These are phyloP conservation scores for Dysphania ambrosioides DNA, from an alignment of 148 eudicot species.

Conservation along the genomic window DNA sequence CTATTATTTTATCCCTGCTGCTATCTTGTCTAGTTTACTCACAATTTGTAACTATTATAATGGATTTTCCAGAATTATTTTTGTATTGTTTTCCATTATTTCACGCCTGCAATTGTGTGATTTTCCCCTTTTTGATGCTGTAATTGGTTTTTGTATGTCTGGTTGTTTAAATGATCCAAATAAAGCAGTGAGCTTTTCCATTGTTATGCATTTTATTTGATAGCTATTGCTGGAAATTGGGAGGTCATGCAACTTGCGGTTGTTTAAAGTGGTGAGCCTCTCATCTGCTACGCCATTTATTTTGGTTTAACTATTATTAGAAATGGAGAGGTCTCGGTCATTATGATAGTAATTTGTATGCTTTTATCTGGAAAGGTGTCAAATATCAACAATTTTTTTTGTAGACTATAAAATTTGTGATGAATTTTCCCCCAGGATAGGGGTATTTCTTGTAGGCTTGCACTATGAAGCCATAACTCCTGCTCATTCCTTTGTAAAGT, in stretches of 20 bases:
- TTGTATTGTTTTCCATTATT: background rate
- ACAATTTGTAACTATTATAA: background rate
- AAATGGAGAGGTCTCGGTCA: background rate
- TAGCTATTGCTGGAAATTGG: constrained; percentile 1
- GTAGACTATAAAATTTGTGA: background rate
- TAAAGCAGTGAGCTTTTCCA: background rate
- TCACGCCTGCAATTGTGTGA: background rate
- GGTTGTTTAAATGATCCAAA: constrained; percentile 8
- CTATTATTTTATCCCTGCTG: background rate
- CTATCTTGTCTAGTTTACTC: background rate
- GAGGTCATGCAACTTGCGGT: constrained; percentile 10
- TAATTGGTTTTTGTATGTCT: constrained; percentile 11
- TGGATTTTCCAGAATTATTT: background rate
- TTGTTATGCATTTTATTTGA: constrained; percentile 6
- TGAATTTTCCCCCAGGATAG: too few relatives aligned
- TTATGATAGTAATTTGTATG: background rate
- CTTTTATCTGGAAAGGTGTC: background rate
- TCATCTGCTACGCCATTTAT: background rate
- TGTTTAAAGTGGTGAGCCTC: constrained; percentile 7
- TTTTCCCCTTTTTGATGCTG: background rate
- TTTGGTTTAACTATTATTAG: constrained; percentile 4
- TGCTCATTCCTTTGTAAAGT: background rate
- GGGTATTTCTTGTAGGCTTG: background rate
- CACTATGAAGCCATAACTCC: background rate
- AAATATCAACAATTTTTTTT: background rate